Conservation (phyloP, 129 eudicot genomes). For the Cynara cardunculus region DNA sequence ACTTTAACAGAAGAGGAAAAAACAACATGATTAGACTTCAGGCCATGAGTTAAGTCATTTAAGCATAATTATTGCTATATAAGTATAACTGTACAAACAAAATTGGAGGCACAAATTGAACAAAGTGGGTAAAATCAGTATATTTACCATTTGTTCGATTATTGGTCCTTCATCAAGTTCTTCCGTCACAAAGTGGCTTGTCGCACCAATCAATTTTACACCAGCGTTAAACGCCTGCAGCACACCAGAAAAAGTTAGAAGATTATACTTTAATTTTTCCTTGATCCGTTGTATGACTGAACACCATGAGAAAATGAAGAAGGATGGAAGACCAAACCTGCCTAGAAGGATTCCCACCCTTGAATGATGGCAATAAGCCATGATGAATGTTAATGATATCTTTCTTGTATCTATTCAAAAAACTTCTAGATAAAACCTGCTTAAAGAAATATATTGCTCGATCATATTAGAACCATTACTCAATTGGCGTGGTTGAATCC, state of each 20-base stretch:
- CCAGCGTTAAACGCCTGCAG: conserved; percentile 93
- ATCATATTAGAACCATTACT: conserved; percentile 1
- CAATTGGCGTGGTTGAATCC: neutral
- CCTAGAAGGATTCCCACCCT: conserved; percentile 88
- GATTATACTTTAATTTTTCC: neutral
- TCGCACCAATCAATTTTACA: conserved; percentile 96
- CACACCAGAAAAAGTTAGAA: neutral
- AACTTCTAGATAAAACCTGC: conserved; percentile 71
- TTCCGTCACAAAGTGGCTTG: conserved; percentile 88
- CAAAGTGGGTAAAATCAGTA: conserved; percentile 6
- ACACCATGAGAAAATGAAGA: neutral
- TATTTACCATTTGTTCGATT: conserved; percentile 86
- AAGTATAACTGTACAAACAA: neutral
- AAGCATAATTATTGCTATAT: neutral
- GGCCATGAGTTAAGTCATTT: neutral
- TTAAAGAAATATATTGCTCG: neutral
- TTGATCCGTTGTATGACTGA: conserved; percentile 2
- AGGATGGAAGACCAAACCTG: conserved; percentile 46
- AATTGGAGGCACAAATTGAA: neutral
- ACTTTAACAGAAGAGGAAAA: neutral
- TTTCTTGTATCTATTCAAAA: conserved; percentile 61
- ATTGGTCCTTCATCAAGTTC: conserved; percentile 94
- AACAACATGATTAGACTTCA: neutral
- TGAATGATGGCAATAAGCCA: conserved; percentile 93
- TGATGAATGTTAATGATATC: conserved; percentile 94